Evolutionary conservation across 176 grass and related monocot species (phyloP), one percentile per base, ranked within the genome.

Genomic region (Hordeum marinum): DNA sequence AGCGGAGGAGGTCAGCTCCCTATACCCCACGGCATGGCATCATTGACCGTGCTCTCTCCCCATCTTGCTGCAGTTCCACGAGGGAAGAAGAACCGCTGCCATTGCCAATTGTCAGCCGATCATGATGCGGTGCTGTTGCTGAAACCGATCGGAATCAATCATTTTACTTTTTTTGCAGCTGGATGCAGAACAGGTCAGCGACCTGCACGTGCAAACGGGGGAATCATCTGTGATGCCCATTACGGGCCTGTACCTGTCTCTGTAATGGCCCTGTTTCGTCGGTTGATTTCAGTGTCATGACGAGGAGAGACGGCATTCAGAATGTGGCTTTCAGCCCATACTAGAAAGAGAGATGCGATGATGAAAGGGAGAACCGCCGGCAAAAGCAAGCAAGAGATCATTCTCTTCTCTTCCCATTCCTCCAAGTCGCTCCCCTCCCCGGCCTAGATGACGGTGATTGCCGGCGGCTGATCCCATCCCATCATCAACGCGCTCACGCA

Each of bases 301-400:
- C 15, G 75, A 66, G 61, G 68, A 81, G 68, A 81, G 1, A 39
- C 17, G 78, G 11, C 78, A 66, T 66, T 75, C 11, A 13, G 83
- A 9, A 45, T 66, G 60, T 71, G 64, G 46, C 83, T 43, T 32
- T 72, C 68, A 72, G 74, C 34, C 9, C 59, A 62, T 29, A 34
- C 18, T 31, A 40, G 12, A 63, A 20, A 35, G 18, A 9, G 18
- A 42, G 11, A 27, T 13, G 48, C 18, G 48, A 52, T 52, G 15
- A 52, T 52, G 15, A 52, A 52, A 52, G 60, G 60, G 24, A 63
- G 27, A 27, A 63, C 60, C 60, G 48, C 48, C 48, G 48, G 48
- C 18, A 18, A 52, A 13, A 48, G 17, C 10, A 62, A 26, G 60
- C 23, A 26, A 24, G 60, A 62, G 24, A 62, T 63, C 60, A 63